Base-by-base conservation (phyloP, 2,329 filamentous ascomycete species). In the Penicillium decumbens region DNA sequence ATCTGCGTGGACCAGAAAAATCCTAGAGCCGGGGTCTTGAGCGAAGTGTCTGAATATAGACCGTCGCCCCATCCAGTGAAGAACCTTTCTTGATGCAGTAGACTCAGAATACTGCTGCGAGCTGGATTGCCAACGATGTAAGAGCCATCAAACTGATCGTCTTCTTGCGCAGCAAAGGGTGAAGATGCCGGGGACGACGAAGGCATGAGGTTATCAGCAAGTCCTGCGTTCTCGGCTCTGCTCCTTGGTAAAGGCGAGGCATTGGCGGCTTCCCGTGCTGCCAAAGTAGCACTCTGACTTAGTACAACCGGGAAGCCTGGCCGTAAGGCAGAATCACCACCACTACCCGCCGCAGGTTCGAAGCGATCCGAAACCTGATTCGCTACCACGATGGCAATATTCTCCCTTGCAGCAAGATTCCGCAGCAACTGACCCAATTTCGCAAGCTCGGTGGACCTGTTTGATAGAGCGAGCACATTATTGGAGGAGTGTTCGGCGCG, bases 281-380 rank as follows among this genome's bases (percentile, higher is more conserved):
- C 41, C 23, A 61, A 7, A 28, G 45, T 40, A 10, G 46, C 28
- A 20, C 35, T 49, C 42, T 54, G 52, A 9, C 35, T 55, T 12
- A 41, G 24, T 45, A 52, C 46, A 5, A 54, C 50, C 12, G 52
- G 47, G 10, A 56, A 44, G 23, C 41, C 43, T 35, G 55, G 4
- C 4, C 43, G 45, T 20, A 47, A 20, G 9, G 40, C 13, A 25
- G 46, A 39, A 12, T 50, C 41, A 12, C 15, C 30, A 20, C 37
- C 37, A 30, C n/a, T 45, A 8, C 43, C 47, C 10, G 65, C 60
- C 9, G 51, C 45, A 24, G 63, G 60, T 15, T 73, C 73, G 56
- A 98, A 95, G 4, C 90, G 85, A 71, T 98, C 93, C 5, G 89
- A 88, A 27, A 98, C 92, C 70, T 98, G 93, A 66, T 98, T 98